Evolutionary conservation across 495 filamentous ascomycete genomes (phyloP).

Genomic region (Cladorrhinum samala): DNA sequence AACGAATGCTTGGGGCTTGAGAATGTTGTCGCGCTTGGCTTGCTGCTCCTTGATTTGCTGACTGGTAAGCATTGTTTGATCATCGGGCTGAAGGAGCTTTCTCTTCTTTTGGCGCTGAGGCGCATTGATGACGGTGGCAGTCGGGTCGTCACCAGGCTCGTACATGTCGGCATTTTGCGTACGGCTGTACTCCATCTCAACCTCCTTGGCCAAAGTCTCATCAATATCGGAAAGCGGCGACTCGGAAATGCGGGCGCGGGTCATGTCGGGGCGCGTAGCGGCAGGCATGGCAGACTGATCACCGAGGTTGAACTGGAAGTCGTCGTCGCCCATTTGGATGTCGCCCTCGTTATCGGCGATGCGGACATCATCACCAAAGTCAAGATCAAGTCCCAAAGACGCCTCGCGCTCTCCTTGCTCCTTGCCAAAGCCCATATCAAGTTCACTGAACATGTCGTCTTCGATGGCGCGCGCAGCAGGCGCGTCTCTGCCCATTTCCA

Average conservation of each 20-base stretch:
- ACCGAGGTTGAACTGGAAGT: conserved; percentile 45
- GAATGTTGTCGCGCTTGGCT: conserved; percentile 68
- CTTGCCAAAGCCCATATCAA: conserved; percentile 46
- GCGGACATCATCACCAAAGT: conserved; percentile 45
- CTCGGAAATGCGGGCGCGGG: conserved; percentile 53
- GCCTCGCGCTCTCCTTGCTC: conserved; percentile 35
- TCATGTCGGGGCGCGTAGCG: conserved; percentile 36
- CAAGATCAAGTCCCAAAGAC: conserved; percentile 41
- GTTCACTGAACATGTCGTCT: conserved; percentile 68
- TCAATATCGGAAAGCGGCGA: conserved; percentile 69
- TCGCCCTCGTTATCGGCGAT: conserved; percentile 57
- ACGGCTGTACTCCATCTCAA: conserved; percentile 48
- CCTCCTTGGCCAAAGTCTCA: conserved; percentile 45
- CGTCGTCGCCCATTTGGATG: conserved; percentile 56
- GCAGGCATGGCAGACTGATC: conserved; percentile 44
- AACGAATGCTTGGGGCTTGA: conserved; percentile 71
- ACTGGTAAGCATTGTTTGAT: conserved; percentile 52
- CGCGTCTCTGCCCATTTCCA: conserved; percentile 82
- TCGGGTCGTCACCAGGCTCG: conserved; percentile 49
- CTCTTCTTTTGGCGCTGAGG: conserved; percentile 69
- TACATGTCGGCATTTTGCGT: conserved; percentile 48
- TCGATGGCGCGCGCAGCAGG: conserved; percentile 57
- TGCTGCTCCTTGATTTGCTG: conserved; percentile 69
- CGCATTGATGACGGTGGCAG: conserved; percentile 39
- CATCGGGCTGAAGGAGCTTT: conserved; percentile 65